phyloP scores from a whole-genome alignment of 495 filamentous ascomycete genomes.

The Neurospora sp. region DNA sequence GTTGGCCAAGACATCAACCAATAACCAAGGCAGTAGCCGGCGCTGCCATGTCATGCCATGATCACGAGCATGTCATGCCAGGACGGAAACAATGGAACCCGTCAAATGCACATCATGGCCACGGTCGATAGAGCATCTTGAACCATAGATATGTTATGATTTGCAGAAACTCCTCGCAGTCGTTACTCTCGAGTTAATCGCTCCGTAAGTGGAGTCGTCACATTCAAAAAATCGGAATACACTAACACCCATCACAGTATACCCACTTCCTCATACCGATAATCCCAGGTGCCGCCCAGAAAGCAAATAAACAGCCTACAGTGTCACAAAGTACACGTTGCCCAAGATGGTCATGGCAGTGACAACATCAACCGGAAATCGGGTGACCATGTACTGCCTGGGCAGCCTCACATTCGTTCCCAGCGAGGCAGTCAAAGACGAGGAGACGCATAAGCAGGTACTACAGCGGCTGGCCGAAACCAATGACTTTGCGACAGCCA shows the following conservation, averaged over 20 bases:
- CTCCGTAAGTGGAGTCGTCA: neutral
- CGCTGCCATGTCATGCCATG: neutral
- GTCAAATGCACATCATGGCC: neutral
- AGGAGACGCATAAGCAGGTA: constrained; percentile 6
- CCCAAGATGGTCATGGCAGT: neutral
- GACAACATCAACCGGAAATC: neutral
- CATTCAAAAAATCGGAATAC: neutral
- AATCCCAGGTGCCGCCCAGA: neutral
- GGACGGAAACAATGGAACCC: neutral
- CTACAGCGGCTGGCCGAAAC: constrained; percentile 21
- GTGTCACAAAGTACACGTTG: neutral
- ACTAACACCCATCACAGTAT: neutral
- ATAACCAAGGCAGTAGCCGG: neutral
- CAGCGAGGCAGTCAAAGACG: constrained; percentile 3
- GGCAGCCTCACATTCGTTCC: constrained; percentile 9
- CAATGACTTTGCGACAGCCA: constrained; percentile 39
- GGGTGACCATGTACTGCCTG: constrained; percentile 3
- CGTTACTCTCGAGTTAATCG: neutral
- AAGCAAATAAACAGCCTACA: neutral
- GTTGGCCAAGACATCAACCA: neutral
- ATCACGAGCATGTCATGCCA: neutral
- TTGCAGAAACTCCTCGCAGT: neutral
- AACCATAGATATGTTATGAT: neutral
- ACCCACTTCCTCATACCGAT: neutral
- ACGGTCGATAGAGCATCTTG: neutral